Evolutionary conservation across 805 yeast genomes (phyloP).

Genomic region (Sugiyamaella valdiviana): DNA sequence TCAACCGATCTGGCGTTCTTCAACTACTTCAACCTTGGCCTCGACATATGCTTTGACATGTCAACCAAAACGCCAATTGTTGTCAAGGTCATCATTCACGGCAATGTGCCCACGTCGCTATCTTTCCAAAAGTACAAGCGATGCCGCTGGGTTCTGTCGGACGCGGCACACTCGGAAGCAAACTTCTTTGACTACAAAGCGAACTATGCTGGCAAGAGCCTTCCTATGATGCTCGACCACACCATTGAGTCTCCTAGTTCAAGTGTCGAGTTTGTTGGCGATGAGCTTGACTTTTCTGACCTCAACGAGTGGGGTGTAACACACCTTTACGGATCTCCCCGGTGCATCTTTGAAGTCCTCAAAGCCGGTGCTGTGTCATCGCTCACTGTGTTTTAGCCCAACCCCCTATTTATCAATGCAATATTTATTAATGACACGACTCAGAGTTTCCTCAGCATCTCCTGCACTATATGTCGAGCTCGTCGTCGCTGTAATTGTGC

Average conservation of each 20-base stretch:
- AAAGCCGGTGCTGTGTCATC: constrained; percentile 16
- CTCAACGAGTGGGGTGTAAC: constrained; percentile 22
- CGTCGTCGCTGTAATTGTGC: constrained; percentile 11
- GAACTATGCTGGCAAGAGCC: background rate
- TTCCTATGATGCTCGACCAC: constrained; percentile 24
- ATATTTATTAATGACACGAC: no score
- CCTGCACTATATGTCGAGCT: background rate
- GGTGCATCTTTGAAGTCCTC: constrained; percentile 22
- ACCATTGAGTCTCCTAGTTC: constrained; percentile 26
- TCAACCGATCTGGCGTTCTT: constrained; percentile 19
- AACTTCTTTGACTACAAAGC: constrained; percentile 8
- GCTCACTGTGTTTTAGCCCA: constrained; percentile 16
- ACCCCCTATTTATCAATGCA: background rate
- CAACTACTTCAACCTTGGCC: constrained; percentile 49
- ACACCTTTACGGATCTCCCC: constrained; percentile 18
- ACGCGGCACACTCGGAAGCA: constrained; percentile 13
- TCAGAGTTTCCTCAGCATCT: no score
- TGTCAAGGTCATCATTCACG: constrained; percentile 46
- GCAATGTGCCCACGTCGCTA: constrained; percentile 48
- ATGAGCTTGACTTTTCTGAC: constrained; percentile 6
- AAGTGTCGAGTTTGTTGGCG: constrained; percentile 26
- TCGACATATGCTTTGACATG: constrained; percentile 48
- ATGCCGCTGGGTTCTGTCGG: constrained; percentile 40
- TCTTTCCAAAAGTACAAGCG: constrained; percentile 51
- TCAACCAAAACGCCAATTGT: constrained; percentile 32